Base-by-base conservation (phyloP, 2,329 filamentous ascomycete genomes). In the Sporothrix schenckii region DNA sequence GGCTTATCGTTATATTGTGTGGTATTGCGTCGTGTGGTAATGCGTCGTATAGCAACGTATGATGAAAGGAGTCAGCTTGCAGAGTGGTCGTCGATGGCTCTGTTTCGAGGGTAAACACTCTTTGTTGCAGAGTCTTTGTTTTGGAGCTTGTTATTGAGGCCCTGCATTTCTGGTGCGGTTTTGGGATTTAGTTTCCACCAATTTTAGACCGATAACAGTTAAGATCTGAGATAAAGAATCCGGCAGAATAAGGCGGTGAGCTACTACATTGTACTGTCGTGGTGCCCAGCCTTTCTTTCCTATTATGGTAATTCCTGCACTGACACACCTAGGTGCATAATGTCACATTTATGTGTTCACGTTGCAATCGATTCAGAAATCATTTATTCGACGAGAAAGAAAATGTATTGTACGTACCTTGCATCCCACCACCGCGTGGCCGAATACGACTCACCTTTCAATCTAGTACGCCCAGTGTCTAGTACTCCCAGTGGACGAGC, bases 221-320 rank as follows among this genome's bases (percentile, higher is more conserved):
- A 54, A 70, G 69, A 70, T 47, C 67, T n/a, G 19, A 4, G 65
- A 67, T 56, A 67, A 54, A 27, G 9, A 66, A 65, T 16, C 13
- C 13, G 58, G 58, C 58, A 63, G 58, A 63, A 63, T 63, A 21
- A 58, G 54, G 54, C 54, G 54, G 54, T 58, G 54, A 30, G 27
- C 49, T 1, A 14, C 21, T 27, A 19, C 2, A 27, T n/a, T n/a
- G n/a, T n/a, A n/a, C n/a, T n/a, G 27, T 30, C 24, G 24, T 24
- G 24, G 1, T 24, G 19, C 13, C 52, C 21, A 13, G 52, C 21
- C 24, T n/a, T 30, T 30, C 27, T 58, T 60, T 61, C 56, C 56
- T 44, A 61, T 27, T 61, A 7, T 44, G 39, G 56, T 13, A 61
- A 34, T 60, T 34, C 10, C 39, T 24, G 6, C 56, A 60, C 54